phyloP scores from a whole-genome alignment of 176 grass and related monocot species.

The Panicum miliaceum region DNA sequence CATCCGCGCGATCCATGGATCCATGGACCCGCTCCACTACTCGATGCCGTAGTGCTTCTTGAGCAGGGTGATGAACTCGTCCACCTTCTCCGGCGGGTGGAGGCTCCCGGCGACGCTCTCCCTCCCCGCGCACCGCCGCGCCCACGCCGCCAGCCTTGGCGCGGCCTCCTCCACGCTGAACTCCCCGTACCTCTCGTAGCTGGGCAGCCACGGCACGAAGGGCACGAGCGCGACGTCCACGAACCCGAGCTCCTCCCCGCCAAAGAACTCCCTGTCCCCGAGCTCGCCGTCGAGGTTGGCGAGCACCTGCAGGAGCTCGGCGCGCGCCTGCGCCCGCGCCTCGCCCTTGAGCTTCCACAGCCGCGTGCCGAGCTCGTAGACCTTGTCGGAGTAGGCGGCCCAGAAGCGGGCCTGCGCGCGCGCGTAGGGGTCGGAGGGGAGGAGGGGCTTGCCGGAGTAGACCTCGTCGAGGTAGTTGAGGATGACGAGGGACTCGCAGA shows the following conservation, averaged over 20 bases:
- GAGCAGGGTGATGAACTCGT: constrained; percentile 40
- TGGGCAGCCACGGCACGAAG: constrained; percentile 28
- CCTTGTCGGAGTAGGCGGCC: constrained; percentile 1
- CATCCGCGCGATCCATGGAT: neutral
- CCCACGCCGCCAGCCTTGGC: constrained; percentile 43
- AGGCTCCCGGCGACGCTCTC: constrained; percentile 46
- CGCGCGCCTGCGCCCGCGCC: neutral
- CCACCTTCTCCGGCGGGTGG: constrained; percentile 38
- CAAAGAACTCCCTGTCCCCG: constrained; percentile 47
- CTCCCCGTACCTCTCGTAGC: constrained; percentile 40
- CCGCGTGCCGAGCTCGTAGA: neutral
- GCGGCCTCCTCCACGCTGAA: constrained; percentile 27
- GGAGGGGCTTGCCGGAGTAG: too few relatives aligned
- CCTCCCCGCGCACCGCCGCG: constrained; percentile 33
- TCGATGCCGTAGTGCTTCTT: constrained; percentile 37
- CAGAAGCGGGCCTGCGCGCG: constrained; percentile 20
- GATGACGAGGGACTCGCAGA: too few relatives aligned
- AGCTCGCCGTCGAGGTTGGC: constrained; percentile 42
- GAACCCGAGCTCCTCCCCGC: constrained; percentile 45
- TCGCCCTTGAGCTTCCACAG: constrained; percentile 20
- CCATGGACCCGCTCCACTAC: neutral
- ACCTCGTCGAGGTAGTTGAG: too few relatives aligned
- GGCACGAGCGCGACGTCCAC: constrained; percentile 48
- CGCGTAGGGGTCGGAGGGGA: neutral
- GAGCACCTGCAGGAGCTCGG: constrained; percentile 11